These are phyloP conservation scores for Halenospora varia DNA, from an alignment of 495 filamentous ascomycete species.

Conservation along the genomic window DNA sequence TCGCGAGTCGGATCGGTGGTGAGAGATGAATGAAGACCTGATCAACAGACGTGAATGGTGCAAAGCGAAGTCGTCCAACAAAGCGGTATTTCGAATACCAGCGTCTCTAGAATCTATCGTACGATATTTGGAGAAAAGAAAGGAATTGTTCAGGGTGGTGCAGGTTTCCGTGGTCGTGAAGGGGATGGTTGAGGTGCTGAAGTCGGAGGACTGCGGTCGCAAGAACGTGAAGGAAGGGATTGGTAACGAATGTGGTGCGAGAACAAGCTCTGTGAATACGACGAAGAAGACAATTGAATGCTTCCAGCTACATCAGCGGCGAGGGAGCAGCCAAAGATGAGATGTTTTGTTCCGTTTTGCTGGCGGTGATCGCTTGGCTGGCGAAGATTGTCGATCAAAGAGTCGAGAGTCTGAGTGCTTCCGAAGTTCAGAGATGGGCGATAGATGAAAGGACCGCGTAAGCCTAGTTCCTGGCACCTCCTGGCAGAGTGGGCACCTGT, in stretches of 20 bases:
- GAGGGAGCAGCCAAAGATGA: neutral
- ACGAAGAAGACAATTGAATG: neutral
- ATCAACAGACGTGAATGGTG: neutral
- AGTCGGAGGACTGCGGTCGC: conserved; percentile 5
- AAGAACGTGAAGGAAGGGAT: neutral
- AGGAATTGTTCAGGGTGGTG: conserved; percentile 12
- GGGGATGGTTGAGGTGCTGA: neutral
- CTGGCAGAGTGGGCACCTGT: no score
- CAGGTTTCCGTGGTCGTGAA: neutral
- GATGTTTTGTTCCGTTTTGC: neutral
- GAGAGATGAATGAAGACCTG: neutral
- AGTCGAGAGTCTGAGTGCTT: no score
- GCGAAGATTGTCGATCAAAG: neutral
- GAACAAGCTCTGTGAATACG: conserved; percentile 18
- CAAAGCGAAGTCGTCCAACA: neutral
- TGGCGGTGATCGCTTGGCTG: neutral
- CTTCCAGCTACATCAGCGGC: conserved; percentile 18
- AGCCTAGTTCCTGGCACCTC: no score
- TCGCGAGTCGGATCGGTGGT: neutral
- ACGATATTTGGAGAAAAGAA: conserved; percentile 6
- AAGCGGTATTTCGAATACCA: neutral
- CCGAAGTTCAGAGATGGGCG: no score
- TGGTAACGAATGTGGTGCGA: conserved; percentile 19
- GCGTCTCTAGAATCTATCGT: neutral
- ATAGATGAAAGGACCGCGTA: no score